Conservation (phyloP, 768 basidiomycete genomes). For the Suillus luteus region DNA sequence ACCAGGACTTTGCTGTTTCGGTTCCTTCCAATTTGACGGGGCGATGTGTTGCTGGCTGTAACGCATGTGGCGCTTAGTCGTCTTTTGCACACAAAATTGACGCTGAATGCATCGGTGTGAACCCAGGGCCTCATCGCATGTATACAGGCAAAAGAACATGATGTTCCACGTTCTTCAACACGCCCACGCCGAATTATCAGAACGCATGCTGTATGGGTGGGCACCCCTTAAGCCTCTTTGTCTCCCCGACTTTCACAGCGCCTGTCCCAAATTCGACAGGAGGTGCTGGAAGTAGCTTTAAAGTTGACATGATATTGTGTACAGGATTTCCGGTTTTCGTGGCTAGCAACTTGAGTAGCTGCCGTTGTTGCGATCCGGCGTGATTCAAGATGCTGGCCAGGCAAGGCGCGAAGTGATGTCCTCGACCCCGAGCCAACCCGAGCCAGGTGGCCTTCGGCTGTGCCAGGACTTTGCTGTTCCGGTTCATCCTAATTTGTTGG, state of each 20-base stretch:
- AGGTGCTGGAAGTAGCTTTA: too few relatives aligned
- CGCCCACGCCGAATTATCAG: background rate
- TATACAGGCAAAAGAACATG: background rate
- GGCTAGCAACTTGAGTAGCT: too few relatives aligned
- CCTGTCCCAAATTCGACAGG: conserved; percentile 38
- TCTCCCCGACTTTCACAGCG: conserved; percentile 24
- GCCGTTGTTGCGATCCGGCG: conserved; percentile 14
- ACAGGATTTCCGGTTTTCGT: background rate
- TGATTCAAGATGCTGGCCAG: fast-evolving
- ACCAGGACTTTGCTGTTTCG: conserved; percentile 3
- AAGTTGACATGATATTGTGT: conserved; percentile 36
- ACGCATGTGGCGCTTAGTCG: conserved; percentile 1
- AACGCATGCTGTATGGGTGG: background rate
- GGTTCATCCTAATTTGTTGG: too few relatives aligned
- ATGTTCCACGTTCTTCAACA: background rate
- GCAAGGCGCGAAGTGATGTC: conserved; percentile 7
- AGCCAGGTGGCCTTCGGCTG: background rate
- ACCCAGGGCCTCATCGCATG: background rate
- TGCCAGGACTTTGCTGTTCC: conserved; percentile 6
- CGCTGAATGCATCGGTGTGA: background rate
- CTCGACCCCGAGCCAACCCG: background rate
- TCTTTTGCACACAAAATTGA: background rate
- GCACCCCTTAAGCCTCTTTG: background rate
- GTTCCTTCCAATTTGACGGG: too few relatives aligned
- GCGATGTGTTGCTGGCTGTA: background rate